phyloP scores from a whole-genome alignment of 2,329 filamentous ascomycete genomes.

The Dothistroma pini region DNA sequence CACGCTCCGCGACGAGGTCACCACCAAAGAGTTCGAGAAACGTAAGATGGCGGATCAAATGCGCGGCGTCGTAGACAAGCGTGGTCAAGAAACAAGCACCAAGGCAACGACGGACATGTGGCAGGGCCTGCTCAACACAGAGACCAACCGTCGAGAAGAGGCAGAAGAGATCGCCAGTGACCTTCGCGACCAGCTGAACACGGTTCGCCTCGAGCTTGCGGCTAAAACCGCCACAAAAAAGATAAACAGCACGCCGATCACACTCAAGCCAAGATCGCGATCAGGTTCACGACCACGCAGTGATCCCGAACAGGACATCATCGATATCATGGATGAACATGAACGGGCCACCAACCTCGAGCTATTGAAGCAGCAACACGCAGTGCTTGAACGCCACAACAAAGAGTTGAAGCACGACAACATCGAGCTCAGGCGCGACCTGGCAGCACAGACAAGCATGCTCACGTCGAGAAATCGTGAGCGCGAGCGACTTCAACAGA shows the following conservation, averaged over 20 bases:
- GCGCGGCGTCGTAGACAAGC: constrained; percentile 50
- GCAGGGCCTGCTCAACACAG: constrained; percentile 91
- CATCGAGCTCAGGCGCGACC: constrained; percentile 83
- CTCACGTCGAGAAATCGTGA: constrained; percentile 92
- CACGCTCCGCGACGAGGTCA: constrained; percentile 70
- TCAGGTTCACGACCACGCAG: constrained; percentile 28
- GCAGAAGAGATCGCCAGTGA: constrained; percentile 83
- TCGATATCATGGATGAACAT: constrained; percentile 34
- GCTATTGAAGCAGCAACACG: constrained; percentile 71
- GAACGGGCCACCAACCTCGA: constrained; percentile 64
- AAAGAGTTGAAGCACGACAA: constrained; percentile 69
- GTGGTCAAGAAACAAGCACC: constrained; percentile 29
- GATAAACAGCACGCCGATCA: no score
- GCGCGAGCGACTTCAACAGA: constrained; percentile 89
- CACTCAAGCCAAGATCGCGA: no score
- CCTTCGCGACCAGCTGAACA: constrained; percentile 76
- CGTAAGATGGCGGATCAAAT: constrained; percentile 80
- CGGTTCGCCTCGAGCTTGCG: constrained; percentile 44
- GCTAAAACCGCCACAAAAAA: no score
- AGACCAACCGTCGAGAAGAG: constrained; percentile 83
- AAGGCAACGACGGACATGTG: constrained; percentile 69
- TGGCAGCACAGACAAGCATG: constrained; percentile 96
- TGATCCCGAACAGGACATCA: constrained; percentile 37
- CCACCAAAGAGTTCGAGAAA: constrained; percentile 80
- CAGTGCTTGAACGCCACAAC: constrained; percentile 77